Base-by-base conservation (phyloP, 2,329 filamentous ascomycete species). In the Scedosporium apiospermum region DNA sequence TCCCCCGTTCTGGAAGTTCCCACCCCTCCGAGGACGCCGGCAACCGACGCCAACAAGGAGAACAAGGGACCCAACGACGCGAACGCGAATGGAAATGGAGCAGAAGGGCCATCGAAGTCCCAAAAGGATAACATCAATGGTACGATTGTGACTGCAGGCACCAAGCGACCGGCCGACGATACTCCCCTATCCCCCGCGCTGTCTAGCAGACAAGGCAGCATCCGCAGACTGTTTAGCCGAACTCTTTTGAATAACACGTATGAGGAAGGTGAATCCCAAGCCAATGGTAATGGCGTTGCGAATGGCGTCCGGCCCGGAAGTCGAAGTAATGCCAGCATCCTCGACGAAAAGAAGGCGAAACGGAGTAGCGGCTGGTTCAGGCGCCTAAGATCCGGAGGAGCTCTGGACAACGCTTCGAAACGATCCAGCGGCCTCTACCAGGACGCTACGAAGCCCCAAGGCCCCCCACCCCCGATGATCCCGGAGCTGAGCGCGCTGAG, bases 341-440 rank as follows among this genome's bases (percentile, higher is more conserved):
- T 77, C 66, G 81, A 82, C 67, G 80, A 82, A 38, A 80, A 78
- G 67, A 84, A 82, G 71, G 72, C 78, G 65, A 84, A 78, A 70
- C 80, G 83, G 64, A 75, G 75, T 67, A 86, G 83, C 68, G 81
- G 82, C 46, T 86, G 82, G 82, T 86, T 86, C 68, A 78, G 79
- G 66, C 78, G 82, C 63, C 75, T 86, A 67, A 77, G 80, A 63
- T 73, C 74, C 41, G 63, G 62, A 6, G 64, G 63, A 3, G 70
- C 70, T 62, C 71, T 74, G 60, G 73, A 75, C 18, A 64, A 70
- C 9, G 66, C 68, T 6, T 71, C 72, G 67, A 80, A 76, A 66
- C 71, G 80, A 49, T 68, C 76, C 57, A 80, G 77, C 68, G 69
- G 78, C 63, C 66, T 77, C 57, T 75, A 78, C 63, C 74, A 80